Evolutionary conservation across 768 basidiomycete species (phyloP).

Genomic region (Pulveroboletus sp.): DNA sequence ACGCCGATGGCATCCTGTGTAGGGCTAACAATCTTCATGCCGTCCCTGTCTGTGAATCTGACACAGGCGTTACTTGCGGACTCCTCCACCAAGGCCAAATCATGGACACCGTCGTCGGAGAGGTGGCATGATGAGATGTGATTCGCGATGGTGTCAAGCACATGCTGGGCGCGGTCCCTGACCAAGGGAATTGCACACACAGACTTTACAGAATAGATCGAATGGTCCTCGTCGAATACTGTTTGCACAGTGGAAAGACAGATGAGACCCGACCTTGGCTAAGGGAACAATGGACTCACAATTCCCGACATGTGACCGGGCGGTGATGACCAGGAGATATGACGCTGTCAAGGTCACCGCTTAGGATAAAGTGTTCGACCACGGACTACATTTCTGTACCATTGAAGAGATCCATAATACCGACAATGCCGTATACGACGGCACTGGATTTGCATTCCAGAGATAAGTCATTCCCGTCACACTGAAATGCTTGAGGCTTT

Average conservation of each 20-base stretch:
- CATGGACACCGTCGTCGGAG: slow-evolving; percentile 21
- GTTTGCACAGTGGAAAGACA: not conserved
- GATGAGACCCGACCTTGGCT: slow-evolving; percentile 4
- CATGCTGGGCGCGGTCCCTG: slow-evolving; percentile 54
- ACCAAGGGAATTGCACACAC: slow-evolving; percentile 70
- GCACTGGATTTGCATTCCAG: slow-evolving; percentile 53
- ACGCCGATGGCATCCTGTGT: slow-evolving; percentile 5
- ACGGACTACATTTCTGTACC: slow-evolving; percentile 36
- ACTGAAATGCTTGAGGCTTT: slow-evolving; percentile 47
- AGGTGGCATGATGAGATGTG: slow-evolving; percentile 48
- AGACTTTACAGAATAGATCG: slow-evolving; percentile 63
- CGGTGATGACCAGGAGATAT: slow-evolving; percentile 69
- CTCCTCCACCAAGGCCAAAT: slow-evolving; percentile 15
- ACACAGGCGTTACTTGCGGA: slow-evolving; percentile 35
- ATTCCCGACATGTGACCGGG: slow-evolving; percentile 57
- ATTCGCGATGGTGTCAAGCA: slow-evolving; percentile 48
- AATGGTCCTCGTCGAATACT: slow-evolving; percentile 64
- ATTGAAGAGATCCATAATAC: slow-evolving; percentile 66
- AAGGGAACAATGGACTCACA: slow-evolving; percentile 40
- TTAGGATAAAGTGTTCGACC: slow-evolving; percentile 9
- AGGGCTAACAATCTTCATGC: slow-evolving; percentile 45
- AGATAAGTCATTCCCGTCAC: slow-evolving; percentile 29
- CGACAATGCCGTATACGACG: slow-evolving; percentile 72
- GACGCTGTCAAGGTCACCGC: slow-evolving; percentile 45
- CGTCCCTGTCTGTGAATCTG: slow-evolving; percentile 47